Conservation (phyloP, 345 rosid genomes). For the Rhizophora apiculata region DNA sequence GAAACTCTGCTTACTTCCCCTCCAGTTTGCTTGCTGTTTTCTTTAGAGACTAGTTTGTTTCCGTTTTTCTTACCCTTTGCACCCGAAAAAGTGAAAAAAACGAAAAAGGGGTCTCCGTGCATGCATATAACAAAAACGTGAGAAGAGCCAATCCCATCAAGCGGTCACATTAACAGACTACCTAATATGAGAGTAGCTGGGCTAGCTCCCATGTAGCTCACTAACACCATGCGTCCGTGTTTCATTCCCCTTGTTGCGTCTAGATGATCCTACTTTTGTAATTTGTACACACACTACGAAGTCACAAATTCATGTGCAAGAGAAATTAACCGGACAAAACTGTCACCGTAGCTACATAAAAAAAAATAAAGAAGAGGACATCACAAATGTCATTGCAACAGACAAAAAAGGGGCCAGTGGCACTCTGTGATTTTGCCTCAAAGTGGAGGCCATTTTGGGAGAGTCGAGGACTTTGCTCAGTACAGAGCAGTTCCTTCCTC, state of each 20-base stretch:
- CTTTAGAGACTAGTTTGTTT: too few relatives aligned
- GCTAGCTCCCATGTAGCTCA: background rate
- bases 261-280: background rate
- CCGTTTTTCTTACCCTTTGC: too few relatives aligned
- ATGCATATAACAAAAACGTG: too few relatives aligned
- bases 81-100: too few relatives aligned
- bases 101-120: too few relatives aligned
- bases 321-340: slow-evolving; percentile 3
- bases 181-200: too few relatives aligned
- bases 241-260: background rate
- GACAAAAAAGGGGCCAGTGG: slow-evolving; percentile 7
- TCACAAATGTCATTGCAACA: background rate
- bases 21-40: too few relatives aligned
- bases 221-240: too few relatives aligned
- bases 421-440: slow-evolving; percentile 12
- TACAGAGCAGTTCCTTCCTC: slow-evolving; percentile 44
- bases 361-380: background rate
- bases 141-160: too few relatives aligned
- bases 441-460: slow-evolving; percentile 22
- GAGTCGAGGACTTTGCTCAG: slow-evolving; percentile 11
- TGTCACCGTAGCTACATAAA: too few relatives aligned
- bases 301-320: background rate
- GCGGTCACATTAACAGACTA: too few relatives aligned
- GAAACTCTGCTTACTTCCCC: too few relatives aligned
- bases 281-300: background rate